phyloP scores from a whole-genome alignment of 148 eudicot genomes.

The Beta vulgaris region DNA sequence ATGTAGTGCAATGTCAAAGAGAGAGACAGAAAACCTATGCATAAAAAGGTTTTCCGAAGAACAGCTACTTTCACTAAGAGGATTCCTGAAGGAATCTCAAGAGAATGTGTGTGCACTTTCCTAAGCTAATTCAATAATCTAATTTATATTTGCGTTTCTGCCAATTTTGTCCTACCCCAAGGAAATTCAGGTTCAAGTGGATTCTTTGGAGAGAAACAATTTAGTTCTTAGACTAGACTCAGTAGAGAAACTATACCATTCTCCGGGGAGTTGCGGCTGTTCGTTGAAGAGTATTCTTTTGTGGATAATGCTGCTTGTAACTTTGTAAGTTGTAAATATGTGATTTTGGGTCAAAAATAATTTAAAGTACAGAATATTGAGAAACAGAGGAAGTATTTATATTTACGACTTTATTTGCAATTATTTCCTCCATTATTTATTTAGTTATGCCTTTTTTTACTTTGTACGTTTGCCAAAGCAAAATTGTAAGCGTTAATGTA shows the following conservation, averaged over 20 bases:
- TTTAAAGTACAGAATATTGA: too few relatives aligned
- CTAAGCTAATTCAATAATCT: too few relatives aligned
- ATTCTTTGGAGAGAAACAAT: neutral
- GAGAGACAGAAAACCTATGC: neutral
- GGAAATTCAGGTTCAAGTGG: neutral
- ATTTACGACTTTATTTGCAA: too few relatives aligned
- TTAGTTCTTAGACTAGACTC: neutral
- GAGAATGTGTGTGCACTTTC: too few relatives aligned
- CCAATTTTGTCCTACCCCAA: neutral
- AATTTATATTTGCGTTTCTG: too few relatives aligned
- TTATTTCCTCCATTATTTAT: too few relatives aligned
- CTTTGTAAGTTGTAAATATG: neutral
- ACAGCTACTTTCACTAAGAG: neutral
- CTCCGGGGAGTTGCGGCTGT: too few relatives aligned
- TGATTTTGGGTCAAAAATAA: neutral
- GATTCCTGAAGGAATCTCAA: neutral
- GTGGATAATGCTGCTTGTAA: neutral
- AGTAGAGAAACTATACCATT: too few relatives aligned
- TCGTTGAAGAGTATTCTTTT: neutral
- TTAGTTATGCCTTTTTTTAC: too few relatives aligned
- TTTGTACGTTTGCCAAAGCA: too few relatives aligned
- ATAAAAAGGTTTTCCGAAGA: neutral
- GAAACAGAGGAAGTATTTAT: too few relatives aligned
- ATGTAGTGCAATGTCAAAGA: neutral
- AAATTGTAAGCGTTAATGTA: too few relatives aligned